Percentiles rank a stretch among this genome's conserved stretches.
Conservation (phyloP, 2,329 filamentous ascomycete genomes). For the Fusarium multiceps region DNA sequence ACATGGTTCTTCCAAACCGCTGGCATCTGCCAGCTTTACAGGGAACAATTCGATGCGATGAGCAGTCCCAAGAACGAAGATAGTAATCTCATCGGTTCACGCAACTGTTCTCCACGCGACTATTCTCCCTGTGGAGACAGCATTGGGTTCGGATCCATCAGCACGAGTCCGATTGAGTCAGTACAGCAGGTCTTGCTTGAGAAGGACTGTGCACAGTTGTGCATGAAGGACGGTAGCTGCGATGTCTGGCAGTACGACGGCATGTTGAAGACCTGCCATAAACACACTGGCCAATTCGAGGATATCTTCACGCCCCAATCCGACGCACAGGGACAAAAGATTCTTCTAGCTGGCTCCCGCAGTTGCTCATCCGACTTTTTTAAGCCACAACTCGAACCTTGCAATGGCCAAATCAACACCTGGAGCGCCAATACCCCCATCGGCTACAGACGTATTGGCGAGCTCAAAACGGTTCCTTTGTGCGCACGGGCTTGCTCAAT, state of each 20-base stretch:
- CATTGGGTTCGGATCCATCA: neutral
- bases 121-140: neutral
- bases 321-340: neutral
- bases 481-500: neutral
- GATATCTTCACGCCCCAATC: neutral
- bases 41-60: neutral
- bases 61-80: neutral
- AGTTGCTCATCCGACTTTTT: neutral
- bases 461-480: neutral
- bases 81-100: neutral
- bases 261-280: neutral
- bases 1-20: neutral
- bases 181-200: neutral
- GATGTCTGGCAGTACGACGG: neutral
- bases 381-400: neutral
- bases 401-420: neutral
- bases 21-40: neutral
- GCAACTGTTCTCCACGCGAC: neutral
- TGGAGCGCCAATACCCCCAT: rapidly evolving
- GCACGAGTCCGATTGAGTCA: neutral
- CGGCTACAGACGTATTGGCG: neutral
- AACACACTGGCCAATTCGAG: neutral
- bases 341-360: neutral
- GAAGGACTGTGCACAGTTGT: neutral
- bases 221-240: neutral